These are phyloP conservation scores for Vaucheria bursata DNA, from an alignment of 352 stramenopile species.

Conservation along the genomic window DNA sequence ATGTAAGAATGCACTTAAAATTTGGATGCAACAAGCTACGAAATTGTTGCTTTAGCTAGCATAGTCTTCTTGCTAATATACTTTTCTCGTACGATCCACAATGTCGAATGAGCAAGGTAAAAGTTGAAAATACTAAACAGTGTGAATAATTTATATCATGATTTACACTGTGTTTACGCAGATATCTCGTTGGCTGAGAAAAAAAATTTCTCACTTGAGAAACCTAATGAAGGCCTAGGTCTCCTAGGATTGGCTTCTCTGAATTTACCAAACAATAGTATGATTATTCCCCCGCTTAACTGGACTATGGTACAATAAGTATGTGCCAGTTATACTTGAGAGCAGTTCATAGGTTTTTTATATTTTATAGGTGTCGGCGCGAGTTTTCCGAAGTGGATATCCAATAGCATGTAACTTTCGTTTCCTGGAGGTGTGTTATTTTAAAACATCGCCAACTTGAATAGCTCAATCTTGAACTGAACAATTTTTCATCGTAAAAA, in stretches of 20 bases:
- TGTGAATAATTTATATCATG: no score
- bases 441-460: not conserved
- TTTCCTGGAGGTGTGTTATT: not conserved
- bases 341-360: not conserved
- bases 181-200: no score
- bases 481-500: not conserved
- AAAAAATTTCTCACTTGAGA: no score
- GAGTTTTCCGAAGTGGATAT: not conserved
- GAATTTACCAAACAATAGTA: not conserved
- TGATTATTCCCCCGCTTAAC: not conserved
- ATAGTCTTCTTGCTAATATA: no score
- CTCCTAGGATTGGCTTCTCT: not conserved
- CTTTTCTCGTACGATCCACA: no score
- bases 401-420: constrained; percentile 11
- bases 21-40: no score
- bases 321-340: not conserved
- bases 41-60: no score
- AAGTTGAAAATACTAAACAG: no score
- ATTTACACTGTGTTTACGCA: no score
- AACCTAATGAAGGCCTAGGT: not conserved
- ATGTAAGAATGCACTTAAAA: no score
- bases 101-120: no score
- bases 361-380: not conserved
- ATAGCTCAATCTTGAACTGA: not conserved
- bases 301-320: constrained; percentile 4